Percentiles rank a stretch among this genome's conserved stretches.
These are phyloP conservation scores for Phytophthora citrophthora DNA, from an alignment of 352 stramenopile species.

Conservation along the genomic window DNA sequence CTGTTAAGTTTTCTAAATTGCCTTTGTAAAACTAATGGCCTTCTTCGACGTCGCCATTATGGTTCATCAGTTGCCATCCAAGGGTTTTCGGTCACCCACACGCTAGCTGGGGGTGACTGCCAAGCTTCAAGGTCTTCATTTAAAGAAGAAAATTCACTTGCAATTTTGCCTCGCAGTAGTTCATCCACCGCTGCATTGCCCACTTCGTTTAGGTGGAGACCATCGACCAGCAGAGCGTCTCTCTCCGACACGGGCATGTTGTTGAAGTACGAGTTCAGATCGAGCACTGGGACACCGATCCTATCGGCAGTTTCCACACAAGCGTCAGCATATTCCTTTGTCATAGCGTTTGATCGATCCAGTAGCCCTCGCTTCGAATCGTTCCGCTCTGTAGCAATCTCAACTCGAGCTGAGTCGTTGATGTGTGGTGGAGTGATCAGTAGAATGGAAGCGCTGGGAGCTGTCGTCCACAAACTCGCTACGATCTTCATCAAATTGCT, in stretches of 20 bases:
- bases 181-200: slow-evolving; percentile 47
- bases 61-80: too few species aligned
- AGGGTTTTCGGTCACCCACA: background rate
- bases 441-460: slow-evolving; percentile 32
- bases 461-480: background rate
- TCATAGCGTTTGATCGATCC: slow-evolving; percentile 15
- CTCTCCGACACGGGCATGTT: slow-evolving; percentile 31
- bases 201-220: slow-evolving; percentile 46
- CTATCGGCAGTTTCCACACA: slow-evolving; percentile 33
- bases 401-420: slow-evolving; percentile 8
- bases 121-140: background rate
- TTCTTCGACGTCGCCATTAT: too few species aligned
- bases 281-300: slow-evolving; percentile 34
- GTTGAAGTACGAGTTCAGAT: slow-evolving; percentile 54
- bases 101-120: slow-evolving; percentile 10
- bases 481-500: slow-evolving; percentile 17
- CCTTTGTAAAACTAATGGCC: too few species aligned
- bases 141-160: slow-evolving; percentile 15
- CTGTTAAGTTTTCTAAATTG: too few species aligned
- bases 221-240: slow-evolving; percentile 41
- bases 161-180: slow-evolving; percentile 32
- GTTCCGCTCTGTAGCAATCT: slow-evolving; percentile 21
- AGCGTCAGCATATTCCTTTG: slow-evolving; percentile 35
- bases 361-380: slow-evolving; percentile 19
- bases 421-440: slow-evolving; percentile 40